phyloP scores from a whole-genome alignment of 768 basidiomycete species.

The Megacollybia marginata region DNA sequence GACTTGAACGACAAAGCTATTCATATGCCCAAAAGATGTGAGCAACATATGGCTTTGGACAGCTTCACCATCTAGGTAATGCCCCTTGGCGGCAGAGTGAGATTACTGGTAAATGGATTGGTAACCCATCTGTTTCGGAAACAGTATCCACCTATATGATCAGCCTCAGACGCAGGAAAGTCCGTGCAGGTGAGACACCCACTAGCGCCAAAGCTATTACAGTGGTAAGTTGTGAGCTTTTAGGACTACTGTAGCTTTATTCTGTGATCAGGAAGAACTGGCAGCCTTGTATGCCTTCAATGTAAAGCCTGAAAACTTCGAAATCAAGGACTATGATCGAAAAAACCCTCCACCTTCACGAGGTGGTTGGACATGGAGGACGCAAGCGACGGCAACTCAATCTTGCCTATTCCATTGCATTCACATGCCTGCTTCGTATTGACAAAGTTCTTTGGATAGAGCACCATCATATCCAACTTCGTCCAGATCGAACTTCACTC shows the following conservation, averaged over 20 bases:
- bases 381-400: background rate
- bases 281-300: conserved; percentile 7
- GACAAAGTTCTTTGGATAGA: conserved; percentile 13
- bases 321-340: background rate
- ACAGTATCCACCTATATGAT: conserved; percentile 12
- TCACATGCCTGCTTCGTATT: conserved; percentile 11
- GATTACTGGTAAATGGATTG: background rate
- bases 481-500: background rate
- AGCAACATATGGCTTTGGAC: conserved; percentile 7
- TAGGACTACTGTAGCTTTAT: too few species aligned
- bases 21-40: conserved; percentile 9
- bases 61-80: conserved; percentile 3
- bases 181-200: conserved; percentile 7
- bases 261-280: conserved; percentile 9
- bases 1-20: conserved; percentile 1
- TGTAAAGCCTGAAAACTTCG: background rate
- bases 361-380: background rate
- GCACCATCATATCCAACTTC: conserved; percentile 5
- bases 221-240: conserved; percentile 4
- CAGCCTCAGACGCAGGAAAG: conserved; percentile 9
- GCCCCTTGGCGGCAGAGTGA: conserved; percentile 11
- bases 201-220: conserved; percentile 13
- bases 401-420: conserved; percentile 2
- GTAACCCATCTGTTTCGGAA: conserved; percentile 15
- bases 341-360: background rate